phyloP scores from a whole-genome alignment of 2,329 filamentous ascomycete genomes.

The Claviceps sp. region DNA sequence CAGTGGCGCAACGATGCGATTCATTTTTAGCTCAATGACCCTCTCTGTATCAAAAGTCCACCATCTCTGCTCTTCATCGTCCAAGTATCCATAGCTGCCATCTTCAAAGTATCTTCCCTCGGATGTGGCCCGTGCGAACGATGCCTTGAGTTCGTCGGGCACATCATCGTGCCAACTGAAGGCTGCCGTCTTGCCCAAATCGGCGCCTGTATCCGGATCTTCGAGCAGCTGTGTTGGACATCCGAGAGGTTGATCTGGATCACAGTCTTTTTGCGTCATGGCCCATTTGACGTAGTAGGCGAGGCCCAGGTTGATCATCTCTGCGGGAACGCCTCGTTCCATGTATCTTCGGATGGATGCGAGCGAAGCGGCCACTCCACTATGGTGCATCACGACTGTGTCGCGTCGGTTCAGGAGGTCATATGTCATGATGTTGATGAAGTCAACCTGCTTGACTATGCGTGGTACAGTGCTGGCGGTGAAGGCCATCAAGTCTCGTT shows the following conservation, averaged over 20 bases:
- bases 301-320: slow-evolving; percentile 48
- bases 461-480: slow-evolving; percentile 41
- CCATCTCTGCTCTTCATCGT: slow-evolving; percentile 44
- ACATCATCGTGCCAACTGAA: slow-evolving; percentile 48
- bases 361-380: slow-evolving; percentile 42
- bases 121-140: slow-evolving; percentile 41
- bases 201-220: slow-evolving; percentile 41
- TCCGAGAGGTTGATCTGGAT: slow-evolving; percentile 30
- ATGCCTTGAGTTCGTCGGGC: slow-evolving; percentile 37
- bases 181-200: slow-evolving; percentile 41
- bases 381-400: slow-evolving; percentile 49
- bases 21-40: slow-evolving; percentile 49
- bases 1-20: slow-evolving; percentile 40
- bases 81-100: slow-evolving; percentile 59
- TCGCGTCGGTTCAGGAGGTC: slow-evolving; percentile 59
- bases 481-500: slow-evolving; percentile 54
- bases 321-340: slow-evolving; percentile 33
- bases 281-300: slow-evolving; percentile 58
- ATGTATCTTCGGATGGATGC: slow-evolving; percentile 46
- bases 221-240: slow-evolving; percentile 45
- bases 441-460: slow-evolving; percentile 48
- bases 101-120: slow-evolving; percentile 40
- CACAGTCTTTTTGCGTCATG: slow-evolving; percentile 28
- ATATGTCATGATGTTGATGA: slow-evolving; percentile 57
- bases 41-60: slow-evolving; percentile 61